phyloP scores from a whole-genome alignment of 345 rosid genomes.

The Salix viminalis region DNA sequence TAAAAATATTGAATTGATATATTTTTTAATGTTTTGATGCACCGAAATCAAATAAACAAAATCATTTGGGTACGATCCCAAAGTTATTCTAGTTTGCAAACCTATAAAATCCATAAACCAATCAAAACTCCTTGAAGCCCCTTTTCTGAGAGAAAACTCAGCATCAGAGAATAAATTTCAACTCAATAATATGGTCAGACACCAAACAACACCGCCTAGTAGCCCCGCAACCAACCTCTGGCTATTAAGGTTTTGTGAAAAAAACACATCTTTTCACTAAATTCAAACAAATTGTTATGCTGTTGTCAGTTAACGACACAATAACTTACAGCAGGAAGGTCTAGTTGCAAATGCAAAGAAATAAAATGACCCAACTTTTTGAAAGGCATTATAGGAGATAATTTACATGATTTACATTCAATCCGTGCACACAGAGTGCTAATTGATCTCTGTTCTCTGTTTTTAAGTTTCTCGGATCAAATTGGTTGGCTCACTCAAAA shows the following conservation, averaged over 20 bases:
- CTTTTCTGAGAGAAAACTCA: background rate
- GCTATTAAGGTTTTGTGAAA: background rate
- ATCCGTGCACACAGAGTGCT: constrained; percentile 4
- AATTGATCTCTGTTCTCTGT: background rate
- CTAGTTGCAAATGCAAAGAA: background rate
- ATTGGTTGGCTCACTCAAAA: constrained; percentile 76
- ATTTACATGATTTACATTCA: constrained; percentile 25
- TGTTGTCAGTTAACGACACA: background rate
- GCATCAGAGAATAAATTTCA: too few relatives aligned
- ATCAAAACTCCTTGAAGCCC: background rate
- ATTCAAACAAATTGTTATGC: constrained; percentile 7
- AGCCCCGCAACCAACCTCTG: background rate
- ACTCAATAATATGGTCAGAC: background rate
- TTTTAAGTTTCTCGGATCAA: constrained; percentile 40
- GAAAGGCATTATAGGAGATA: constrained; percentile 4
- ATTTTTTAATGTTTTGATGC: too few relatives aligned
- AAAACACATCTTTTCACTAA: constrained; percentile 4
- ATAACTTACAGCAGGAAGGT: background rate
- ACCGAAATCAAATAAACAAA: too few relatives aligned
- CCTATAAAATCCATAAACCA: background rate
- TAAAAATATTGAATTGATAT: too few relatives aligned
- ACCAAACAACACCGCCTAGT: background rate
- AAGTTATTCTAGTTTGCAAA: background rate
- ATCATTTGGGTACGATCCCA: background rate
- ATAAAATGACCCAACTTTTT: constrained; percentile 4